These are phyloP conservation scores for Diaporthe australafricana DNA, from an alignment of 2,329 filamentous ascomycete species.

Conservation along the genomic window DNA sequence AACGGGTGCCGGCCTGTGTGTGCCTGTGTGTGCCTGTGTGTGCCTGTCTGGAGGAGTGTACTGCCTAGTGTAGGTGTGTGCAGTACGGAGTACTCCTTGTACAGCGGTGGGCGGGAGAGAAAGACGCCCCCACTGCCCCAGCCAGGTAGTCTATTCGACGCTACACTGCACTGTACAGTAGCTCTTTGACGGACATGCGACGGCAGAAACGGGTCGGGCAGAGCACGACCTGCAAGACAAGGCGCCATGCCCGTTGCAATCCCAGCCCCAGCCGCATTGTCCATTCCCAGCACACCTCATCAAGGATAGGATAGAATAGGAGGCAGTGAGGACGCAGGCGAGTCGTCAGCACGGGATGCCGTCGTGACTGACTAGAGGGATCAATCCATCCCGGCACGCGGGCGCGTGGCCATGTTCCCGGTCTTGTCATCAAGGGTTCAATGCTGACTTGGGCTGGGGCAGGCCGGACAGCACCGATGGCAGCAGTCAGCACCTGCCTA, in stretches of 20 bases:
- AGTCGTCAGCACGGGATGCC: slow-evolving; percentile 25
- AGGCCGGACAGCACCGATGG: slow-evolving; percentile 18
- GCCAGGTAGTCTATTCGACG: too few species aligned
- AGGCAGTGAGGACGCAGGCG: background rate
- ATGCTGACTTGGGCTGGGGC: background rate
- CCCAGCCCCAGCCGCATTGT: slow-evolving; percentile 1
- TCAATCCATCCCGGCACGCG: background rate
- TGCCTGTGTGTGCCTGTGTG: background rate
- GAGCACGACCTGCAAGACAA: background rate
- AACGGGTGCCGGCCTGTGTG: slow-evolving; percentile 19
- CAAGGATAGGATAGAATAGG: background rate
- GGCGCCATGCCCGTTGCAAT: background rate
- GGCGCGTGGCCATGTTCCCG: background rate
- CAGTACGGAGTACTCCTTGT: too few species aligned
- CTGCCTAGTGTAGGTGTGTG: slow-evolving; percentile 12
- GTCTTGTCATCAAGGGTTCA: background rate
- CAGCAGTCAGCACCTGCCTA: slow-evolving; percentile 17
- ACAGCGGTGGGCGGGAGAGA: too few species aligned
- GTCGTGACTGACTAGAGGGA: slow-evolving; percentile 11
- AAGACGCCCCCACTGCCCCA: too few species aligned
- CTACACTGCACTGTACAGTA: background rate
- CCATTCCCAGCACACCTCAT: background rate
- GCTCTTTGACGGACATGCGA: background rate
- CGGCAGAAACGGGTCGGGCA: slow-evolving; percentile 15
- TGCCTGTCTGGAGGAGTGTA: background rate